Evolutionary conservation across 805 yeast species (phyloP).

Genomic region (Myxozyma melibiosi): DNA sequence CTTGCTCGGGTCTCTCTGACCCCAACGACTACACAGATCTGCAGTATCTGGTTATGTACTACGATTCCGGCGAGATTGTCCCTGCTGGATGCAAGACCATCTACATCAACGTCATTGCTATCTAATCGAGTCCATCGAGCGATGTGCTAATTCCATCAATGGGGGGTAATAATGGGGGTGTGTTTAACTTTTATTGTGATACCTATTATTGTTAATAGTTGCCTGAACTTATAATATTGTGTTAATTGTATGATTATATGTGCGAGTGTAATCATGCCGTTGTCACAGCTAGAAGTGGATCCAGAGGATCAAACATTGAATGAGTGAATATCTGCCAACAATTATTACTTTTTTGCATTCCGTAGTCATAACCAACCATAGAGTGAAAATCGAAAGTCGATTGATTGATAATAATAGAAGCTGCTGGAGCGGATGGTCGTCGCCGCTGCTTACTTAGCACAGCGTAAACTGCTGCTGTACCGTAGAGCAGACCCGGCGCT

Average conservation of each 20-base stretch:
- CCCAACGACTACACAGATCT: background rate
- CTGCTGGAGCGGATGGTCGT: too few relatives aligned
- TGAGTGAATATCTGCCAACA: too few relatives aligned
- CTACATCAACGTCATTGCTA: background rate
- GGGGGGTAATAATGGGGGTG: background rate
- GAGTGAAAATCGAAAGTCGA: too few relatives aligned
- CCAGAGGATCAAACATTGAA: too few relatives aligned
- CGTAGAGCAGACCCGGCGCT: too few relatives aligned
- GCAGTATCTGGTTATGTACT: constrained; percentile 3
- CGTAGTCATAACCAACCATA: too few relatives aligned
- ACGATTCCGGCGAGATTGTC: background rate
- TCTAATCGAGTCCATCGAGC: background rate
- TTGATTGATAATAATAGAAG: too few relatives aligned
- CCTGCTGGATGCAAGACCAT: background rate
- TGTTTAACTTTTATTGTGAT: background rate
- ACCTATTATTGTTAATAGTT: background rate
- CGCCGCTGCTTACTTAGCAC: too few relatives aligned
- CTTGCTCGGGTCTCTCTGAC: background rate
- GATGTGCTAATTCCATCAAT: background rate
- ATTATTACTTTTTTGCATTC: too few relatives aligned
- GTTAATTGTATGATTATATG: background rate
- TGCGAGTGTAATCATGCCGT: background rate
- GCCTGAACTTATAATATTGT: background rate
- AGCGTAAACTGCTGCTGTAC: too few relatives aligned
- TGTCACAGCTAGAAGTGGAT: too few relatives aligned